Conservation (phyloP, 2,329 filamentous ascomycete species). For the Didymella lethalis region DNA sequence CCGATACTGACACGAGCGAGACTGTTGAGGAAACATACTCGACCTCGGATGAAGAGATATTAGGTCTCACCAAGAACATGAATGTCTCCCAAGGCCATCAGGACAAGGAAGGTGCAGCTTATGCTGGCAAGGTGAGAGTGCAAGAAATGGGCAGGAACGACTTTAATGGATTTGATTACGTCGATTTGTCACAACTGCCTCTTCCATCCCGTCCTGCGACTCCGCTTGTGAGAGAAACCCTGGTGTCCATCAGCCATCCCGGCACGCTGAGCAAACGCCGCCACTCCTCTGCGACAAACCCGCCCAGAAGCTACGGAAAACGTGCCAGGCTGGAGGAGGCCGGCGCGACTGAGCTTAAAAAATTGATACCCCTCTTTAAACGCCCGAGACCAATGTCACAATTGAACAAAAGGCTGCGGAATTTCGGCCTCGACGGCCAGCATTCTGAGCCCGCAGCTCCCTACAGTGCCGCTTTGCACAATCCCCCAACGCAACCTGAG, state of each 20-base stretch:
- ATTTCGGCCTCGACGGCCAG: background rate
- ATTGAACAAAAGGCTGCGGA: conserved; percentile 1
- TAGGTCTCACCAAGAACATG: background rate
- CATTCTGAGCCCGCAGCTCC: background rate
- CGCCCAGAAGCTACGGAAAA: background rate
- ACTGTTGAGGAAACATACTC: background rate
- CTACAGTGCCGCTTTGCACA: background rate
- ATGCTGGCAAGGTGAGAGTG: conserved; percentile 6
- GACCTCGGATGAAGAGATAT: background rate
- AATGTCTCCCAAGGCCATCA: background rate
- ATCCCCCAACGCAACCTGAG: background rate
- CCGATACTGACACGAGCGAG: conserved; percentile 12
- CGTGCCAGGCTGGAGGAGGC: conserved; percentile 2
- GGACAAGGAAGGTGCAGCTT: background rate
- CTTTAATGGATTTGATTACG: conserved; percentile 6
- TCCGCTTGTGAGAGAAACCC: background rate
- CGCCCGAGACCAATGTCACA: conserved; percentile 1
- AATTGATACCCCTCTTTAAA: background rate
- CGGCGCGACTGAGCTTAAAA: conserved; percentile 1
- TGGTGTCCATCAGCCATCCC: conserved; percentile 28
- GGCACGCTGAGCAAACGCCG: conserved; percentile 25
- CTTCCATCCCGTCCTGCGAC: conserved; percentile 2
- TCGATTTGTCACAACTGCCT: conserved; percentile 4
- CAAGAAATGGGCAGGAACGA: conserved; percentile 1
- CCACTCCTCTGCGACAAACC: conserved; percentile 1